Base-by-base conservation (phyloP, 1,284 basidiomycete genomes). In the Porogramme epimiltina region DNA sequence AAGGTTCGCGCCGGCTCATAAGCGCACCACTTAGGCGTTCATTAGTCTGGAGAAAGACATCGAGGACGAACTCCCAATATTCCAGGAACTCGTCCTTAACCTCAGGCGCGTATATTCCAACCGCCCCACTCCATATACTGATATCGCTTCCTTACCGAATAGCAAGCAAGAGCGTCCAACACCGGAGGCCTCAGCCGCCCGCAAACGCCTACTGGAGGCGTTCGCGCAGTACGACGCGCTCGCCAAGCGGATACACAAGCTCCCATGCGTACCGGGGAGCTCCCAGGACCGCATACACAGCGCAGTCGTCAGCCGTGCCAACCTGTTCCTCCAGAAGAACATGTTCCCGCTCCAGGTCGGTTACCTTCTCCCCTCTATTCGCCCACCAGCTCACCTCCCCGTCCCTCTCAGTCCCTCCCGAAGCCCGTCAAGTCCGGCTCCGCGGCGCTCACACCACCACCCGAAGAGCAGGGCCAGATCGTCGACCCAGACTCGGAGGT, bases 171-270 rank as follows among this genome's bases (percentile, higher is more conserved):
- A 80, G 55, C 79, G 77, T 45, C 85, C 83, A 2, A 78, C 82
- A 13, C 79, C 83, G 51, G 84, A 93, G 66, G 87, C 88, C 2
- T 77, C 86, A 10, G 76, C 78, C 2, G 79, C 84, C 0, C 82
- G 94, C 51, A 95, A 93, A 65, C 83, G 85, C 16, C 79, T 98
- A 10, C 70, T 97, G 8, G 86, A 91, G 42, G 82, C 89, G 2
- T 94, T 97, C 68, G 80, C 86, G 6, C 85, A 90, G 51, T 98
- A 98, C 69, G 96, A 99, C 63, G 82, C 84, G 40, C 73, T 98
- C 4, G 82, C 93, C 0, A 96, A 95, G 66, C 85, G 88, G 28
- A 91, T 98, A 61, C 82, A 84, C 45, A 77, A 75, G 54, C 71
- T 96, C 88, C 67, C 77, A 3, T 74, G 74, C 22, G 77, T 77